phyloP scores from a whole-genome alignment of 805 yeast genomes.

The Alloascoidea hylecoeti region DNA sequence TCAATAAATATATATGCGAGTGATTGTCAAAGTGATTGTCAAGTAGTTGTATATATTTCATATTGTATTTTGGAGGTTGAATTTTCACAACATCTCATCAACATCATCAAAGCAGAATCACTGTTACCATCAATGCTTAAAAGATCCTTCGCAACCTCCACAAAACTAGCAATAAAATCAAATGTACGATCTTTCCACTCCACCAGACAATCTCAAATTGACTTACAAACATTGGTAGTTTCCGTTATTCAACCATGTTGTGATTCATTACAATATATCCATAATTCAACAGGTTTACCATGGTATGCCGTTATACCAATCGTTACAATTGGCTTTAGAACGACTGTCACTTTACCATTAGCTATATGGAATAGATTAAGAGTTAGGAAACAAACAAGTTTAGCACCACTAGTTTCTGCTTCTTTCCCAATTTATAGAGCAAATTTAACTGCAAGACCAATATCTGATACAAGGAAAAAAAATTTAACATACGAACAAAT shows the following conservation, averaged over 20 bases:
- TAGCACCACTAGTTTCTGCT: constrained; percentile 61
- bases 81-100: too few relatives aligned
- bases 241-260: constrained; percentile 5
- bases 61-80: too few relatives aligned
- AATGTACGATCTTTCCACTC: too few relatives aligned
- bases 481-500: constrained; percentile 69
- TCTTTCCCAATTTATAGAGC: constrained; percentile 61
- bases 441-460: constrained; percentile 25
- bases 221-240: too few relatives aligned
- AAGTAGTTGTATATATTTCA: too few relatives aligned
- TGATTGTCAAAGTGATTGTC: too few relatives aligned
- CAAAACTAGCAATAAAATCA: too few relatives aligned
- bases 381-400: constrained; percentile 51
- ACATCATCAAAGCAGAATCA: too few relatives aligned
- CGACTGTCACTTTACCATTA: constrained; percentile 61
- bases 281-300: constrained; percentile 47
- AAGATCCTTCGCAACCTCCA: too few relatives aligned
- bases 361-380: constrained; percentile 61
- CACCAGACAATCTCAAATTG: too few relatives aligned
- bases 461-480: constrained; percentile 13
- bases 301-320: constrained; percentile 78
- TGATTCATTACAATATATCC: constrained; percentile 30
- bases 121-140: too few relatives aligned
- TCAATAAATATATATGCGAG: too few relatives aligned
- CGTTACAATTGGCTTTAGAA: constrained; percentile 51